Conservation (phyloP, 2,329 filamentous ascomycete species). For the Neofusicoccum sp. region DNA sequence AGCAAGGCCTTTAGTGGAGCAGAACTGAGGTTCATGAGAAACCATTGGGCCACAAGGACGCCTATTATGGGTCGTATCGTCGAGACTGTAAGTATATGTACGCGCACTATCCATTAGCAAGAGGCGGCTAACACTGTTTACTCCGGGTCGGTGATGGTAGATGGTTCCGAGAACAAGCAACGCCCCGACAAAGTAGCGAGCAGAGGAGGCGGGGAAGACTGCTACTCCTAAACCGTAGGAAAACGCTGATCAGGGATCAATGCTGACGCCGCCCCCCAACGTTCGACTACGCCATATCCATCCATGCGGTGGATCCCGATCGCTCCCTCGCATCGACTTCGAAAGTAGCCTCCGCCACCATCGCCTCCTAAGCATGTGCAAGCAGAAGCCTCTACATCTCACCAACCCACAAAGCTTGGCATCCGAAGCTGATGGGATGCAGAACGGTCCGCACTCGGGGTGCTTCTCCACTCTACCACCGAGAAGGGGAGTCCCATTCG, state of each 20-base stretch:
- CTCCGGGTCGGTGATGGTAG: neutral
- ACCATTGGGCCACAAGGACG: neutral
- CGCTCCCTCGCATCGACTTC: neutral
- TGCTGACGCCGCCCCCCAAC: neutral
- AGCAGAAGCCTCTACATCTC: neutral
- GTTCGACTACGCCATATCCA: neutral
- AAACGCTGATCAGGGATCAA: neutral
- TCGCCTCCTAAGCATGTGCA: neutral
- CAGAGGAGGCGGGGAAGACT: neutral
- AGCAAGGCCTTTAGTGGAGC: neutral
- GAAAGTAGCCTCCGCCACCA: neutral
- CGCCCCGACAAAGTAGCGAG: neutral
- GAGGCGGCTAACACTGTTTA: neutral
- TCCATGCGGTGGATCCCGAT: neutral
- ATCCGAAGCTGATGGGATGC: neutral
- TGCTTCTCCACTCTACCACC: neutral
- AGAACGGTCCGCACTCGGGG: neutral
- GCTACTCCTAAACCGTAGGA: neutral
- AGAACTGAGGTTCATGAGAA: neutral
- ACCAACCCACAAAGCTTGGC: neutral
- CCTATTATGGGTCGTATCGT: neutral
- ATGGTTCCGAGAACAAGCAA: neutral
- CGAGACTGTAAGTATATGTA: conserved; percentile 10
- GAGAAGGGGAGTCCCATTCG: neutral
- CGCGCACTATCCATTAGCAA: neutral